Evolutionary conservation across 768 basidiomycete species (phyloP).

Genomic region (Holtermannia corniformis): DNA sequence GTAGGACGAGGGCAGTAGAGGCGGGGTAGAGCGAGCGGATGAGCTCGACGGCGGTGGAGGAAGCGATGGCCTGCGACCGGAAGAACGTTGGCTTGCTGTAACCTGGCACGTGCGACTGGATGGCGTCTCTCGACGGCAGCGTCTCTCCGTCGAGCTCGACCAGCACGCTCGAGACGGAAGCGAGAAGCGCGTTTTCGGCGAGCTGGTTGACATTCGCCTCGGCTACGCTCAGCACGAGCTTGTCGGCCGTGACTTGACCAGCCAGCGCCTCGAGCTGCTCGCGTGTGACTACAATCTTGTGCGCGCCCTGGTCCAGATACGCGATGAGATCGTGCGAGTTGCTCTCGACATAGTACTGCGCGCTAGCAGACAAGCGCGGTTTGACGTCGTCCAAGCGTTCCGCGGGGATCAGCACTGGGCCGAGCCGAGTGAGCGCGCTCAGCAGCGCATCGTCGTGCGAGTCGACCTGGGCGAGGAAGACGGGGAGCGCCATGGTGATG

Average conservation of each 20-base stretch:
- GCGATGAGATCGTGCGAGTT: conserved; percentile 20
- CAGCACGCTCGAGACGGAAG: conserved; percentile 62
- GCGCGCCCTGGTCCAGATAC: conserved; percentile 68
- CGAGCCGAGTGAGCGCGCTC: conserved; percentile 59
- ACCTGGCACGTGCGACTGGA: conserved; percentile 47
- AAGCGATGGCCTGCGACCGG: conserved; percentile 15
- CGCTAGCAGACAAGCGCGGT: conserved; percentile 39
- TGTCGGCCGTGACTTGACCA: conserved; percentile 61
- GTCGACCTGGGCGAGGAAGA: conserved; percentile 42
- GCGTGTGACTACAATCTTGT: conserved; percentile 67
- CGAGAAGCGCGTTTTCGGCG: conserved; percentile 61
- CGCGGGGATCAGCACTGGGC: conserved; percentile 58
- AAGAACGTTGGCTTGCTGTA: conserved; percentile 4
- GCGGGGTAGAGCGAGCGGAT: conserved; percentile 49
- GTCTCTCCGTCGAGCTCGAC: conserved; percentile 66
- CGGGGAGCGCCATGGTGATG: conserved; percentile 25
- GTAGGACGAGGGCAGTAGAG: conserved; percentile 59
- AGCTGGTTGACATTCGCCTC: conserved; percentile 64
- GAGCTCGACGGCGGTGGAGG: conserved; percentile 27
- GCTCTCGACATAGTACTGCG: conserved; percentile 27
- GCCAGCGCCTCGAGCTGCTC: conserved; percentile 39
- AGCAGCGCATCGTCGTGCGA: conserved; percentile 46
- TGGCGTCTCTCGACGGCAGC: conserved; percentile 33
- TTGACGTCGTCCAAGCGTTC: conserved; percentile 32
- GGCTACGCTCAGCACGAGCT: conserved; percentile 67